Evolutionary conservation across 805 yeast species (phyloP), one percentile per base, ranked within the genome.

Genomic region (Metschnikowia hibisci): DNA sequence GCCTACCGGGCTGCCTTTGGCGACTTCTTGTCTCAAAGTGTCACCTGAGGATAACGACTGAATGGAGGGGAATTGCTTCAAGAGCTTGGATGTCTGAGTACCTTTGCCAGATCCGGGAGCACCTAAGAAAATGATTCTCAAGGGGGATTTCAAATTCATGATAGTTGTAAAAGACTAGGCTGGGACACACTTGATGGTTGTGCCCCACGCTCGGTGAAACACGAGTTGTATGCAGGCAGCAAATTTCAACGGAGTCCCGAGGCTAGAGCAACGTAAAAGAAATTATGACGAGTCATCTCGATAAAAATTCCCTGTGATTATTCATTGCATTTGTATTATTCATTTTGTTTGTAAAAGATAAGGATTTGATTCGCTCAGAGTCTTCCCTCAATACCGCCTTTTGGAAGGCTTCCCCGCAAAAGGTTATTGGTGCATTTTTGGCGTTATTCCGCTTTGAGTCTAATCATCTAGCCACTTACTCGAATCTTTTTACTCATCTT

Each of bases 41-140:
- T 90, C 96, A 2, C 98, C 98, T 0, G 95, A 83, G 1, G 96
- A 81, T 7, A 91, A 64, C 0, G 91, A 68, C 11, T 71, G 60
- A 16, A 90, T 62, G 4, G 58, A 54, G 2, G 84, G 76, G 45
- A 81, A 73, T 32, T 67, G 63, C 40, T 76, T 74, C 45, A 83
- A 60, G 4, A 90, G 67, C 46, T 81, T 73, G 2, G 84, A 65
- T 0, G 96, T 84, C 52, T 84, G 86, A 0, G 98, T 90, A 1
- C 97, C 97, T 60, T 90, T 90, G 1, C 98, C 98, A 1, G 96
- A 76, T 0, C 98, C 98, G 0, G 98, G 98, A 0, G 97, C 96
- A 3, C 97, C 97, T 20, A 91, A 66, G 7, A 90, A 69, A 22
- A 90, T 71, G 30, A 88, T 63, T 54, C 96, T 33, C 6, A 47